Conservation (phyloP, 2,329 filamentous ascomycete genomes). For the Berkeleyomyces rouxiae region DNA sequence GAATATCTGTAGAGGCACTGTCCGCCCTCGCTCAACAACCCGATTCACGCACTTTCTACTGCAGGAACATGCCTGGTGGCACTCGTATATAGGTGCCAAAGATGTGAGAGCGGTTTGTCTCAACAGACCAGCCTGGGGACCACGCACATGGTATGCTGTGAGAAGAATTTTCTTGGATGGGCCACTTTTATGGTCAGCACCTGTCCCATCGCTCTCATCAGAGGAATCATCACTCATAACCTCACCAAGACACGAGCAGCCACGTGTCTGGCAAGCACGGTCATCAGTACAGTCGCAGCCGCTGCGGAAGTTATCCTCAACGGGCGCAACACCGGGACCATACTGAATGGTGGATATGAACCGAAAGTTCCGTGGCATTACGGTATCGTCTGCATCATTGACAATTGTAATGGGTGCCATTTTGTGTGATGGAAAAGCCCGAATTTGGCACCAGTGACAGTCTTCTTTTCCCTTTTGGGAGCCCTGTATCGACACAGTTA, state of each 20-base stretch:
- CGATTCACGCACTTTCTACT: conserved; percentile 50
- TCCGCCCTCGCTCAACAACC: conserved; percentile 58
- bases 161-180: conserved; percentile 14
- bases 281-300: conserved; percentile 52
- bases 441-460: conserved; percentile 49
- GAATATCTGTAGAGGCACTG: conserved; percentile 59
- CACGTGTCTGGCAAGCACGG: conserved; percentile 48
- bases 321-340: conserved; percentile 39
- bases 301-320: conserved; percentile 43
- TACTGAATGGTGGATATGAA: conserved; percentile 51
- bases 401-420: conserved; percentile 42
- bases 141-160: conserved; percentile 49
- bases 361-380: conserved; percentile 44
- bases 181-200: conserved; percentile 7
- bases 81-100: conserved; percentile 58
- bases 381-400: conserved; percentile 42
- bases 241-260: conserved; percentile 54
- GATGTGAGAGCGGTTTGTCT: conserved; percentile 35
- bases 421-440: conserved; percentile 32
- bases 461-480: conserved; percentile 23
- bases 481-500: conserved; percentile 18
- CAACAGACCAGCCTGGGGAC: conserved; percentile 34
- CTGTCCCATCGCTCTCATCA: conserved; percentile 17
- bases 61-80: conserved; percentile 55
- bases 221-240: conserved; percentile 33